A percentile compares a stretch with the other conserved stretches of the same genome.
Evolutionary conservation across 2,329 filamentous ascomycete genomes (phyloP).

Genomic region (Fusarium sp.): DNA sequence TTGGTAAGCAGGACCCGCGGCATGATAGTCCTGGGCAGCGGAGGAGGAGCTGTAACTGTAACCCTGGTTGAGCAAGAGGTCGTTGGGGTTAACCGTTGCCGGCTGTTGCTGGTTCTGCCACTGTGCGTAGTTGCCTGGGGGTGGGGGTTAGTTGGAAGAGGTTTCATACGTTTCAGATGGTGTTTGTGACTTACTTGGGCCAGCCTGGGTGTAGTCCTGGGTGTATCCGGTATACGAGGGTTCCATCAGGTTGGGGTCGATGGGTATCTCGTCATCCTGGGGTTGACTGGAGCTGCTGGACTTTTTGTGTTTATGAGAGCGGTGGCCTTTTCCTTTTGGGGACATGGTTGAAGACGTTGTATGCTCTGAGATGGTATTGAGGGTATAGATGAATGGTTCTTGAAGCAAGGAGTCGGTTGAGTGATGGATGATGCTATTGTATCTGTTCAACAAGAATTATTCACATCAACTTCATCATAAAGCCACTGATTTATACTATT

Average conservation of each 20-base stretch:
- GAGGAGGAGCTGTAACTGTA: neutral
- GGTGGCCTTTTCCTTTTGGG: conserved; percentile 24
- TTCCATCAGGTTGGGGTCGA: conserved; percentile 16
- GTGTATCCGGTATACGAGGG: neutral
- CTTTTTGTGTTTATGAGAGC: conserved; percentile 18
- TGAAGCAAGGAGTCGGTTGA: neutral
- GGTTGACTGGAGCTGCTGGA: conserved; percentile 17
- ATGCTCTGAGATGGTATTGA: too few species aligned
- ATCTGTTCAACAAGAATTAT: neutral
- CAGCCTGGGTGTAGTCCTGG: conserved; percentile 11
- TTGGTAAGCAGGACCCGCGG: conserved; percentile 18
- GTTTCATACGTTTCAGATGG: conserved; percentile 6
- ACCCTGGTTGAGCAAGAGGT: conserved; percentile 5
- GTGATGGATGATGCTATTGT: neutral
- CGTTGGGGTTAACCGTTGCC: conserved; percentile 25
- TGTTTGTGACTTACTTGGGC: conserved; percentile 31
- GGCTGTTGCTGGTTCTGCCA: conserved; percentile 22
- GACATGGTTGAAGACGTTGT: conserved; percentile 19
- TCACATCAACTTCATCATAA: neutral
- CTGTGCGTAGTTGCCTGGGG: conserved; percentile 13
- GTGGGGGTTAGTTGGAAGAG: neutral
- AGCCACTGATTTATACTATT: neutral
- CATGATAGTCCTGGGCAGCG: neutral
- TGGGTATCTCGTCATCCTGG: conserved; percentile 19
- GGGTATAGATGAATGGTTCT: neutral